Percentiles rank a stretch among this genome's conserved stretches.
phyloP scores from a whole-genome alignment of 2,329 filamentous ascomycete species.

The Dendrostoma leiphaemia region DNA sequence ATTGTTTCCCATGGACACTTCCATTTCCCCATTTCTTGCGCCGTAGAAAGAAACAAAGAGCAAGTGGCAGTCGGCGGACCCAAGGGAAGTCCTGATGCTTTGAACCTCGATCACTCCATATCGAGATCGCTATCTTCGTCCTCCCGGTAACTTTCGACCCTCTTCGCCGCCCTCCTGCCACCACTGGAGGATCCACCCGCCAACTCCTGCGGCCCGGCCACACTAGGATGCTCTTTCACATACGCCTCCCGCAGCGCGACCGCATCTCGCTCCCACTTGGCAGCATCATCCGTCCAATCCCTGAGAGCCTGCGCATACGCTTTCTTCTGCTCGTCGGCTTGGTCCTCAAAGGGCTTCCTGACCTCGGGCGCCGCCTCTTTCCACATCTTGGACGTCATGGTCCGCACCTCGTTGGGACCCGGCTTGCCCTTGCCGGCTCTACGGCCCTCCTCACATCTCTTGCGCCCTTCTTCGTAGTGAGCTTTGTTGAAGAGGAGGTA shows the following conservation, averaged over 20 bases:
- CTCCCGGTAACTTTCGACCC: conserved; percentile 36
- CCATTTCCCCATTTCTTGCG: neutral
- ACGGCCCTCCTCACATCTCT: conserved; percentile 63
- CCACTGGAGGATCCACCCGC: conserved; percentile 1
- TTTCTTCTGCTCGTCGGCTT: conserved; percentile 69
- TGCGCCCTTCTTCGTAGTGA: conserved; percentile 62
- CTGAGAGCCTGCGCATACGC: conserved; percentile 57
- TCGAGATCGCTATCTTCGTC: conserved; percentile 34
- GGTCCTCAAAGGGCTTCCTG: conserved; percentile 74
- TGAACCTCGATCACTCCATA: conserved; percentile 24
- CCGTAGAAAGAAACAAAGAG: neutral
- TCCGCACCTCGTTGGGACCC: conserved; percentile 77
- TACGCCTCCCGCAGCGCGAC: conserved; percentile 51
- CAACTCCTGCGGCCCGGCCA: conserved; percentile 31
- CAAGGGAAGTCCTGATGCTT: no score
- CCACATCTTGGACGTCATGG: conserved; percentile 89
- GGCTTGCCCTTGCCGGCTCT: conserved; percentile 62
- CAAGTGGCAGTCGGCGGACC: neutral
- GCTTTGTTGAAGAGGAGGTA: conserved; percentile 88
- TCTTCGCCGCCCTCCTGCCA: conserved; percentile 23
- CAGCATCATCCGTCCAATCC: conserved; percentile 59
- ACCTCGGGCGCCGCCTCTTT: conserved; percentile 68
- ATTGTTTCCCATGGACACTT: neutral
- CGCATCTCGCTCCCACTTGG: conserved; percentile 71
- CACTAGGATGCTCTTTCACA: conserved; percentile 49